Evolutionary conservation across 2,329 filamentous ascomycete genomes (phyloP), one percentile per base, ranked within the genome.

Genomic region (Fusarium sp.): DNA sequence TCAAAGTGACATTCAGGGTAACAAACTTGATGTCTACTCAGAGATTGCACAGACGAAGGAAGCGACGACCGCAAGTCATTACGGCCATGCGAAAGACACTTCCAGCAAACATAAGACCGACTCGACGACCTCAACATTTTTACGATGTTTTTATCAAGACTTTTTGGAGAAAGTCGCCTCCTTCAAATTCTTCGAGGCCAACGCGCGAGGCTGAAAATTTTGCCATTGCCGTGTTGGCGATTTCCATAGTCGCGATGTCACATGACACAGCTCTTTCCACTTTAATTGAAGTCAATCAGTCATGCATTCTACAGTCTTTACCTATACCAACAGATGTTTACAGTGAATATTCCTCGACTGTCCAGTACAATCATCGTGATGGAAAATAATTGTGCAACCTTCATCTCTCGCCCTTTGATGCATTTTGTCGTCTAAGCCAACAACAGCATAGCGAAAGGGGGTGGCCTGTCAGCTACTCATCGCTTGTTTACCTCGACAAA

Each of bases 101-200:
- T 76, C 74, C 78, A 76, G 61, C 80, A 81, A 29, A 80, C 67
- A 57, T 77, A 79, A n/a, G 75, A 74, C 25, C 66, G 72, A 50
- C 70, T 70, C 45, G 78, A 69, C 27, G 66, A 72, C 54, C 73
- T 75, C 56, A 82, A 67, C 77, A 80, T 83, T 27, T 57, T 69
- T 62, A 53, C 24, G 27, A 57, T 24, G 38, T 49, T n/a, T 51
- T 25, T 40, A 64, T 44, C n/a, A 62, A 53, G 24, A 25, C 22
- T 43, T 43, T 54, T 64, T 18, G 24, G 32, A 56, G 8, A 45
- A 15, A 40, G 24, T 15, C 59, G 56, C 32, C 55, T 15, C 38
- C 44, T 43, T 30, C 43, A 45, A 50, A 30, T 11, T 16, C 15
- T 38, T 50, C 34, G 27, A 40, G 34, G 25, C 8, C 30, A 22